Conservation (phyloP, 2,329 filamentous ascomycete species). For the Botrytis sinoallii region DNA sequence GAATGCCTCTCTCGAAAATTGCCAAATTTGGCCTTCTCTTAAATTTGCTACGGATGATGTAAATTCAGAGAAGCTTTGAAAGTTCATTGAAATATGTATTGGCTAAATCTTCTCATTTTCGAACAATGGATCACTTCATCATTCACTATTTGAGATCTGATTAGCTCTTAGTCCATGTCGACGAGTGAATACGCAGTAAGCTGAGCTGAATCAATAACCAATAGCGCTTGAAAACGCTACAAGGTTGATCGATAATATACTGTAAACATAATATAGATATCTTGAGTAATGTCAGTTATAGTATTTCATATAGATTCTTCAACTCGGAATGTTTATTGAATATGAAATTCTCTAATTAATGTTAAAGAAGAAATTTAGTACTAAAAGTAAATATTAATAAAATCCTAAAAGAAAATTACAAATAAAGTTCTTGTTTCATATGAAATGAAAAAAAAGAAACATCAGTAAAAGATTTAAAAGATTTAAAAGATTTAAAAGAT, state of each 20-base stretch:
- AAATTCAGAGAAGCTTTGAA: background rate
- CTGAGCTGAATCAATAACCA: too few relatives aligned
- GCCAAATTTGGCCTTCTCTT: background rate
- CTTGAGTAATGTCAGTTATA: background rate
- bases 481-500: too few relatives aligned
- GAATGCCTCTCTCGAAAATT: background rate
- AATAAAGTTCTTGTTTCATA: too few relatives aligned
- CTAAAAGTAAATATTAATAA: too few relatives aligned
- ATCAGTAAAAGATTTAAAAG: too few relatives aligned
- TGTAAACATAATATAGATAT: background rate
- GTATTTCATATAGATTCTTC: too few relatives aligned
- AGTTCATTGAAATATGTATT: background rate
- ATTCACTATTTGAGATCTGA: background rate
- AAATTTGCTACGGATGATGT: background rate
- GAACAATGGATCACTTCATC: background rate
- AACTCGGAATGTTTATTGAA: too few relatives aligned
- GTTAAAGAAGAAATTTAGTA: too few relatives aligned
- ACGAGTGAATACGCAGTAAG: background rate
- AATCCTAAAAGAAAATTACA: too few relatives aligned
- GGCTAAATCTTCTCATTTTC: background rate
- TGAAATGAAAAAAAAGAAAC: too few relatives aligned
- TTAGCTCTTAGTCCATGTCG: background rate
- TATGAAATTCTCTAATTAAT: too few relatives aligned
- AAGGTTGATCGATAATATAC: background rate
- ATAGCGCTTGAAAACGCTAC: background rate